Evolutionary conservation across 177 flowering plant genomes (phyloP), one percentile per base, ranked within the genome.

Genomic region (Vitis hybrid): DNA sequence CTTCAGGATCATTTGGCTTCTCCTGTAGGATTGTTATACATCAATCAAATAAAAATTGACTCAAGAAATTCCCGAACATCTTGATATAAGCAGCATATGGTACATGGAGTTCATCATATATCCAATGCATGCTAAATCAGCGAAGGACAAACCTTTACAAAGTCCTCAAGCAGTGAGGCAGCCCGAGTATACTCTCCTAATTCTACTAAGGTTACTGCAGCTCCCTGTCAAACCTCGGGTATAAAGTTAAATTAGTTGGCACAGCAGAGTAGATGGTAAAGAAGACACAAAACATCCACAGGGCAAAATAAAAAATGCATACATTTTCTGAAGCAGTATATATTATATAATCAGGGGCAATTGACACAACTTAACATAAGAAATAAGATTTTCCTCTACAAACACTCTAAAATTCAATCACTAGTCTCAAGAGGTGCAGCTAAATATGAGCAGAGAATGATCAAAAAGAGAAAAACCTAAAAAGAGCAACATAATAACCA

Each of bases 191-290:
- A 90, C 29, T 94, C 92, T 65, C 95, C 92, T 71, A 94, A 71
- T 69, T 94, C 92, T 59, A 87, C 81, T 70, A 86, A 80, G 39
- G 97, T 89, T 20, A 92, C 97, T 34, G 97, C 97, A 59, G 94
- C 90, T 64, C 93, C 94, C 94, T 89, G 78, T 68, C 77, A 70
- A 59, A 61, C 49, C 49, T 1, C 48, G 11, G 3, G 10, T 39
- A 62, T 29, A 22, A 67, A 64, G 39, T 64, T 57, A 73, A 58
- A 65, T 45, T 1, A 19, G 16, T 19, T 26, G 48, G 31, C 31
- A 60, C 8, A 53, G 67, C 13, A 14, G 5, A 29, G 31, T 4
- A 16, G 49, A 48, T 39, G 49, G 11, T 14, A 48, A 48, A 63
- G 2, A 9, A 3, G 52, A 49, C 9, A 4, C 15, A 2, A 13